phyloP scores from a whole-genome alignment of 495 filamentous ascomycete genomes.

The Trichoderma orchidacearum region DNA sequence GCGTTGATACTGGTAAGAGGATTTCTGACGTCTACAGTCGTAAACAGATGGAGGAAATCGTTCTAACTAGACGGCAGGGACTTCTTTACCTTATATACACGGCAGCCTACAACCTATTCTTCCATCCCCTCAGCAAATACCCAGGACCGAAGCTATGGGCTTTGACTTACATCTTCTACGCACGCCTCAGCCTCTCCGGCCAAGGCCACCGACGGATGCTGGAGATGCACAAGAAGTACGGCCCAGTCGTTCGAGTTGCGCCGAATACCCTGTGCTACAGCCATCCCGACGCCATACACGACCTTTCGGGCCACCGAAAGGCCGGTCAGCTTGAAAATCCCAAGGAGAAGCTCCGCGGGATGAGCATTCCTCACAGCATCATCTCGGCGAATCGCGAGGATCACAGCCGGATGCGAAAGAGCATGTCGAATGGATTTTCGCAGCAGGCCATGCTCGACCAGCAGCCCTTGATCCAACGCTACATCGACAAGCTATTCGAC shows the following conservation, averaged over 20 bases:
- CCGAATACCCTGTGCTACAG: neutral
- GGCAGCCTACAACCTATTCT: neutral
- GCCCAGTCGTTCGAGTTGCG: neutral
- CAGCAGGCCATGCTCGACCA: neutral
- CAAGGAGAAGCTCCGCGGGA: neutral
- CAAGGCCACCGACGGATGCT: neutral
- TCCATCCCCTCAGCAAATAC: neutral
- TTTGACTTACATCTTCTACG: neutral
- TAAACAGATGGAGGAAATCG: too few relatives aligned
- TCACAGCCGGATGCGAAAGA: neutral
- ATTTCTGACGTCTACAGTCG: neutral
- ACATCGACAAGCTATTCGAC: neutral
- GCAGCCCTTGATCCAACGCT: neutral
- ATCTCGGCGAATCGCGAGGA: neutral
- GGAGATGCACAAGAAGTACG: neutral
- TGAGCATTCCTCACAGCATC: neutral
- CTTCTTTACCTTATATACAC: neutral
- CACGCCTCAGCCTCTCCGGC: neutral
- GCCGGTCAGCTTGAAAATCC: neutral
- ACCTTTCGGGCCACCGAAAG: neutral
- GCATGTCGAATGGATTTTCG: neutral
- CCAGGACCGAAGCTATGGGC: neutral
- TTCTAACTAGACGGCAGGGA: too few relatives aligned
- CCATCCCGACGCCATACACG: neutral
- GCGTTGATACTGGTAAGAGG: neutral